Conservation (phyloP, 306 rosid species). For the Carpinus fangiana region DNA sequence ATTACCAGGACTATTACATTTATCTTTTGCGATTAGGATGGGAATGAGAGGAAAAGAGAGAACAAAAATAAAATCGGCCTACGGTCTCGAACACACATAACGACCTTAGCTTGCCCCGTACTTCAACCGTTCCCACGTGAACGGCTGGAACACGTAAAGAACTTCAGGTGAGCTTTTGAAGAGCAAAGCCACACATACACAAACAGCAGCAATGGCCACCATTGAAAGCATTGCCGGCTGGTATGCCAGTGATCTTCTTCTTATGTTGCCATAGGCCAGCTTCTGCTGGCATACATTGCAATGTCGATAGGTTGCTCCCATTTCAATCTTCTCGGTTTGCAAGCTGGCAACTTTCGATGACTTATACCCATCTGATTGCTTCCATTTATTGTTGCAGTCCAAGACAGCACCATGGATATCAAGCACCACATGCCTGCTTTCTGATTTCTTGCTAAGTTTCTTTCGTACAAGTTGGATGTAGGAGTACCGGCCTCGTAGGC, state of each 20-base stretch:
- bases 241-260: conserved; percentile 53
- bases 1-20: neutral
- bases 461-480: conserved; percentile 67
- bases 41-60: neutral
- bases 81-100: conserved; percentile 15
- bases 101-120: conserved; percentile 61
- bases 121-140: conserved; percentile 72
- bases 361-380: conserved; percentile 35
- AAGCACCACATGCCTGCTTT: conserved; percentile 54
- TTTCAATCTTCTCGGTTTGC: conserved; percentile 45
- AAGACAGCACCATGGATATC: conserved; percentile 51
- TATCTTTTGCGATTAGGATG: neutral
- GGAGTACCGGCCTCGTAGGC: conserved; percentile 53
- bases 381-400: conserved; percentile 43
- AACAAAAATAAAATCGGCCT: conserved; percentile 17
- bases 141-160: conserved; percentile 61
- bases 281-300: conserved; percentile 57
- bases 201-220: conserved; percentile 84
- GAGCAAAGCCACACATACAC: conserved; percentile 88
- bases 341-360: conserved; percentile 47
- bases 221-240: conserved; percentile 80
- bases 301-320: conserved; percentile 13
- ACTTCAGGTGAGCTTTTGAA: conserved; percentile 85
- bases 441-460: conserved; percentile 47
- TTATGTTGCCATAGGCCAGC: conserved; percentile 37